Base-by-base conservation (phyloP, 2,329 filamentous ascomycete species). In the Sclerotinia glacialis region DNA sequence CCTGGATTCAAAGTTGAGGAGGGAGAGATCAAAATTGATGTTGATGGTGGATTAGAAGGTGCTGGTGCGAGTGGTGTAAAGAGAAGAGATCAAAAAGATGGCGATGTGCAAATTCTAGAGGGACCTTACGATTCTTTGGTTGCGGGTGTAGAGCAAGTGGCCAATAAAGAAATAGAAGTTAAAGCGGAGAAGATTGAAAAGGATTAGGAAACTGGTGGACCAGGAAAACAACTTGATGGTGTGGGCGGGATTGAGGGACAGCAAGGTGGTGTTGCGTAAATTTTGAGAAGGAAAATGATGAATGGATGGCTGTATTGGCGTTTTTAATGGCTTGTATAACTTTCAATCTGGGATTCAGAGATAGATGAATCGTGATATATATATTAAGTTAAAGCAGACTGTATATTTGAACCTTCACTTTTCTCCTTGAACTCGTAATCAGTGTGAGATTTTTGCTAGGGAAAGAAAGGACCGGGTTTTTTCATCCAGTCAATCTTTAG, bases 51-150 rank as follows among this genome's bases (percentile, higher is more conserved):
- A 14, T 69, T 75, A 31, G 74, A 73, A 31, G 65, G 68, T 21
- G 65, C 63, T 23, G 68, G 69, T 26, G 70, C 71, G 1, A 49
- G 16, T 11, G n/a, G 5, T n/a, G 23, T 31, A 18, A 12, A 28
- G 34, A 6, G 12, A 26, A 21, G n/a, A 46, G 18, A 66, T 70
- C n/a, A 66, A 69, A 37, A 60, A 64, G 63, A 53, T 31, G 64
- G 49, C 18, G 66, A 71, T 31, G 60, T 66, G 11, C 64, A 67
- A 14, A 67, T 74, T 49, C 71, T 72, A 54, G 69, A 72, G 6
- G 73, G 71, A 34, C 73, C 72, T 42, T 73, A 75, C 37, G 65
- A 65, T 49, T 64, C 64, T 0, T 49, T 74, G 56, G 70, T 72
- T 4, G 68, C 69, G 7, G 71, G 66, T 14, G 67, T 69, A 23